Evolutionary conservation across 768 basidiomycete genomes (phyloP), one percentile per base, ranked within the genome.

Genomic region (Suillus subaureus): DNA sequence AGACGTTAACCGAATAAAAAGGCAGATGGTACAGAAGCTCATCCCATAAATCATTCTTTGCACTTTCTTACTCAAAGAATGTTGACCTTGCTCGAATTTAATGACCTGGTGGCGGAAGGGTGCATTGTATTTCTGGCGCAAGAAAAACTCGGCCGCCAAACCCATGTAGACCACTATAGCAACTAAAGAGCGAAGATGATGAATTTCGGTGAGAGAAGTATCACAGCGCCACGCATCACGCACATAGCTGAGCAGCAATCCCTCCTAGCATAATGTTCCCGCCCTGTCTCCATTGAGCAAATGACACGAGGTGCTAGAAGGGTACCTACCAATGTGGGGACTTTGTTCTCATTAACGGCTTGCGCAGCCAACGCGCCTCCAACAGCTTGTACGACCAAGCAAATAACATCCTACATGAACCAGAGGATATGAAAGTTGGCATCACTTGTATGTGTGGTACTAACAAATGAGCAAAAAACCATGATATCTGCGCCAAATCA

Each of bases 201-300:
- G 68, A 81, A 31, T 40, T 70, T 72, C 49, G 9, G 49, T 45
- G 15, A 43, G 39, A 42, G 54, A 35, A 74, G 52, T 49, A 72
- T 33, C 18, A 54, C 5, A 74, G 57, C 73, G 67, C 42, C 72
- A 49, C 40, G 62, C 52, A 82, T 82, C 72, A 65, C 35, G 35
- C 35, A 35, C 35, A 35, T 35, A 88, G 73, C 69, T 91, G 89
- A 69, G 89, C 82, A 26, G 79, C 77, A 67, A 92, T 89, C 57
- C 89, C 90, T 1, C 77, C 85, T 16, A 89, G 79, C 87, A 89
- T 89, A 71, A 88, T 79, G 57, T 83, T 69, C n/a, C 80, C 82
- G 7, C 85, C 86, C 79, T 81, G 64, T 26, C 72, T 74, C 40
- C 21, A 15, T 23, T 57, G 6, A 31, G n/a, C 43, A 26, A 37